Percentiles rank a stretch among this genome's conserved stretches.
phyloP scores from a whole-genome alignment of 1,284 basidiomycete genomes.

The Ganoderma boninense region DNA sequence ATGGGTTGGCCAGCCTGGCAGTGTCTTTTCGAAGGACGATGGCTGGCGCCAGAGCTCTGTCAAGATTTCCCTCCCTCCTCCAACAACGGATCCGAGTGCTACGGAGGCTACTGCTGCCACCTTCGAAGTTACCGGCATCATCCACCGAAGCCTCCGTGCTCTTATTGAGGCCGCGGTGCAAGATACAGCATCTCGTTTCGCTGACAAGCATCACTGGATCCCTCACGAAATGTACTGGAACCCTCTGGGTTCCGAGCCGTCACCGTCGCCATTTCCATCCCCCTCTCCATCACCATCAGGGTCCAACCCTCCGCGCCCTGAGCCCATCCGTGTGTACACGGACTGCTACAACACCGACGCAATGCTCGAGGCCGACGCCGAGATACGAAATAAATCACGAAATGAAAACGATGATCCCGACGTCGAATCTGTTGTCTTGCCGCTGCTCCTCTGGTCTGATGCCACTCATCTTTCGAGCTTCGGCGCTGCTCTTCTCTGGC shows the following conservation, averaged over 20 bases:
- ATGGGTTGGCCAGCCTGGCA: background rate
- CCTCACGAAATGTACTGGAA: background rate
- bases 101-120: background rate
- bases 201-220: background rate
- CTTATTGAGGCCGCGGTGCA: background rate
- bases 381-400: background rate
- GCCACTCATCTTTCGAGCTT: slow-evolving; percentile 31
- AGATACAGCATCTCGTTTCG: background rate
- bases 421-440: slow-evolving; percentile 27
- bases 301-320: background rate
- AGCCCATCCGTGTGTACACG: background rate
- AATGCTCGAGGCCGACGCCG: background rate
- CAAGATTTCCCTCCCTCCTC: background rate
- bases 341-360: background rate
- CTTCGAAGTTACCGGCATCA: background rate
- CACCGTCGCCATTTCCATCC: background rate
- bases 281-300: background rate
- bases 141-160: background rate
- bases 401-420: slow-evolving; percentile 13
- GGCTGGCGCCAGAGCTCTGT: background rate
- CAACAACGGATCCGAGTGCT: background rate
- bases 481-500: slow-evolving; percentile 22
- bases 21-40: background rate
- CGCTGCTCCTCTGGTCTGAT: slow-evolving; percentile 31
- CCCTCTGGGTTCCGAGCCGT: background rate